phyloP scores from a whole-genome alignment of 768 basidiomycete species.

The Lentinula guzmanii region DNA sequence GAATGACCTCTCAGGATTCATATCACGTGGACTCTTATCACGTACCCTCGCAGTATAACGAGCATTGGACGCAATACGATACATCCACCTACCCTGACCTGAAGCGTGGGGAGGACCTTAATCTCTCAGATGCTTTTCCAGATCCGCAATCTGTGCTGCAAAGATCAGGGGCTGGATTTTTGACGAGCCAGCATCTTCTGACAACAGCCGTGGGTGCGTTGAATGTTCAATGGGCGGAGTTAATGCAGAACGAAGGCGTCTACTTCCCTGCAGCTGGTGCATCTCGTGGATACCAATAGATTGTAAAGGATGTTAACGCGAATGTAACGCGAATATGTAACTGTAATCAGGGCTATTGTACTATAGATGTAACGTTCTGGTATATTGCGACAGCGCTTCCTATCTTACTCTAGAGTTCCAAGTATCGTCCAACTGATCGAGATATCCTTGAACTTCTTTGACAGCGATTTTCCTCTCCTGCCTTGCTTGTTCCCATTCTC shows the following conservation, averaged over 20 bases:
- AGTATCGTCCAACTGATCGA: slow-evolving; percentile 73
- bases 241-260: background rate
- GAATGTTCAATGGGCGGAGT: background rate
- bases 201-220: background rate
- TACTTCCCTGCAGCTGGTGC: background rate
- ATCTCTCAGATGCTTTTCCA: background rate
- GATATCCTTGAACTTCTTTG: slow-evolving; percentile 72
- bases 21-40: background rate
- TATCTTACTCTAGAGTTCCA: slow-evolving; percentile 35
- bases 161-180: background rate
- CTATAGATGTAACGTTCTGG: background rate
- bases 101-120: background rate
- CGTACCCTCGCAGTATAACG: background rate
- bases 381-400: background rate
- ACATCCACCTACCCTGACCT: background rate
- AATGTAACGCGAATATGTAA: no score
- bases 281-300: background rate
- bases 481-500: slow-evolving; percentile 74
- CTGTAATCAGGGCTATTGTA: no score
- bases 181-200: background rate
- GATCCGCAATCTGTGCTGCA: background rate
- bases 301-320: background rate
- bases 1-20: background rate
- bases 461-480: slow-evolving; percentile 82
- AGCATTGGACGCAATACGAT: background rate